Conservation (phyloP, 768 basidiomycete species). For the Cubamyces lactineus region DNA sequence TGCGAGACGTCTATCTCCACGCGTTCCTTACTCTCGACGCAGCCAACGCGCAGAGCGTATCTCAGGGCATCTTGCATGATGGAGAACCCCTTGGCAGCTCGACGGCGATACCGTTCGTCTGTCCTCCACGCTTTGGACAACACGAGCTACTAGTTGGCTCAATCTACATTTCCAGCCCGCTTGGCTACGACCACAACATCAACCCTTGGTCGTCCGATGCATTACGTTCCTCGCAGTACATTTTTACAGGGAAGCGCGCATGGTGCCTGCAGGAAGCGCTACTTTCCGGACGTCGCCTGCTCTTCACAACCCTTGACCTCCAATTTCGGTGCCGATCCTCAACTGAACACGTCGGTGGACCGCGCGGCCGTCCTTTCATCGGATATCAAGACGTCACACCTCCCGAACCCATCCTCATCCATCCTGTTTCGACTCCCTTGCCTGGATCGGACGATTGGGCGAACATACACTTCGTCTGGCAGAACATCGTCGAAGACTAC, state of each 20-base stretch:
- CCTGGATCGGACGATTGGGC: neutral
- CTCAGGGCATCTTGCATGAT: neutral
- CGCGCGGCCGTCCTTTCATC: too few species aligned
- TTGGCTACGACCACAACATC: too few species aligned
- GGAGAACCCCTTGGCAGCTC: too few species aligned
- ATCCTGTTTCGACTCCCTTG: neutral
- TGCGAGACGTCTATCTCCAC: neutral
- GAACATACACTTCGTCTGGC: neutral
- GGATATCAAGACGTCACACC: too few species aligned
- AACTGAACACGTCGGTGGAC: neutral
- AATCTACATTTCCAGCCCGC: too few species aligned
- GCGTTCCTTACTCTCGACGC: neutral
- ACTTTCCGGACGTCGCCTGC: neutral
- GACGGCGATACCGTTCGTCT: neutral
- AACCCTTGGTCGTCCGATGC: too few species aligned
- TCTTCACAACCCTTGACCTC: neutral
- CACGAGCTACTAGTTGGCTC: too few species aligned
- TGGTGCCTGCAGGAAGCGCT: slow-evolving; percentile 4
- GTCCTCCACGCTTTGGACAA: neutral
- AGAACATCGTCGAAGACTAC: neutral
- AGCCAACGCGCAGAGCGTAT: neutral
- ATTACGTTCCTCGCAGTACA: too few species aligned
- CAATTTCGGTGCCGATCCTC: neutral
- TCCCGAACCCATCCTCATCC: neutral
- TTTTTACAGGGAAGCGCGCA: neutral